Base-by-base conservation (phyloP, 495 filamentous ascomycete species). In the Podospora pseudoanserina region DNA sequence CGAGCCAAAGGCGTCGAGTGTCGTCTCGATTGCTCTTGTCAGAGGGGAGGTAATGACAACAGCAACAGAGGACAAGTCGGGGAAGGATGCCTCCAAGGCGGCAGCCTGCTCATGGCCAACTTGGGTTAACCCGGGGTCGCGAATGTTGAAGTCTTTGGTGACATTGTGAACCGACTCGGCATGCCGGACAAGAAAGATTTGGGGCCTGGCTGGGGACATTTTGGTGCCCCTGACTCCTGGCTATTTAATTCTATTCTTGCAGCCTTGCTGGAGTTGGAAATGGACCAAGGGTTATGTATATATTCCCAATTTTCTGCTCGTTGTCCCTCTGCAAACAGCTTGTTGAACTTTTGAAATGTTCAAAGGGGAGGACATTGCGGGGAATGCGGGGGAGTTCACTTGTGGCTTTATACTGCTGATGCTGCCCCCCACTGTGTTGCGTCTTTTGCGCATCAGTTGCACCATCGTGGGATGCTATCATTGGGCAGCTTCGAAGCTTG, bases 111-210 rank as follows among this genome's bases (percentile, higher is more conserved):
- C 44, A 13, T 62, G 13, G 20, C 75, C 75, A 2, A 67, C 49
- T 3, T 60, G 26, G 44, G 75, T 77, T 3, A 77, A 67, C 27
- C 60, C 61, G 2, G 75, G 75, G 68, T 77, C 75, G 62, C 68
- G 73, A 6, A 68, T 65, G 65, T 44, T 63, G 66, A 77, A 75
- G 71, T 77, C 70, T 44, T 77, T 75, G 27, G 75, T 64, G 68
- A 74, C 67, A 65, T 77, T 77, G 75, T 77, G 75, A 11, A 28
- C 65, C 16, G 73, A 75, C 69, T 77, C 75, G 60, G 73, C 75
- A 63, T 77, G 75, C 26, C 75, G 71, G 64, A 75, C 27, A 58
- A 77, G 66, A 62, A 74, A 75, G 65, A 77, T 69, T 30, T 53
- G 70, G 13, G 39, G 39, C 15, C 18, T 49, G 15, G 15, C 15